These are phyloP conservation scores for Parafenestella ontariensis DNA, from an alignment of 2,329 filamentous ascomycete species.

Conservation along the genomic window DNA sequence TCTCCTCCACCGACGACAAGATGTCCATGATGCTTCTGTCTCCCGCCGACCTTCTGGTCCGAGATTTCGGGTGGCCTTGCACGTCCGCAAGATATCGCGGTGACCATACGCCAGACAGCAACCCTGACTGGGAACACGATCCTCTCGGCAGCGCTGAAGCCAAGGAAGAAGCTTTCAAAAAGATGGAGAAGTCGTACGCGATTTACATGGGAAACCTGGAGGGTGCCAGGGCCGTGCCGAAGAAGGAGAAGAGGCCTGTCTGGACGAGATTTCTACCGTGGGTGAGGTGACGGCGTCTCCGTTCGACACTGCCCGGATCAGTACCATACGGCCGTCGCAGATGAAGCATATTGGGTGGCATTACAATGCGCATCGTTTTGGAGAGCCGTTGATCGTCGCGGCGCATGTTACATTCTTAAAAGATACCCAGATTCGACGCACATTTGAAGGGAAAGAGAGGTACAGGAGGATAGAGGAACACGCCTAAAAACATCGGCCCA, in stretches of 20 bases:
- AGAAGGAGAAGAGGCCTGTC: conserved; percentile 27
- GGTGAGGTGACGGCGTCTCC: conserved; percentile 6
- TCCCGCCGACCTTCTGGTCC: conserved; percentile 15
- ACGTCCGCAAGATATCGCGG: conserved; percentile 32
- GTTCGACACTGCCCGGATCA: background rate
- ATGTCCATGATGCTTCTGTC: conserved; percentile 8
- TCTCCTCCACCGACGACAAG: conserved; percentile 21
- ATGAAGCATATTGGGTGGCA: background rate
- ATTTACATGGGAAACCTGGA: conserved; percentile 31
- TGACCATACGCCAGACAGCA: conserved; percentile 36
- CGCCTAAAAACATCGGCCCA: background rate
- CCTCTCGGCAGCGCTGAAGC: conserved; percentile 28
- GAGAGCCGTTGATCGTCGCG: background rate
- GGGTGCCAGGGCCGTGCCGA: conserved; percentile 8
- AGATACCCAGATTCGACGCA: background rate
- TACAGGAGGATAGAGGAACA: background rate
- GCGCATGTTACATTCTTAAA: background rate
- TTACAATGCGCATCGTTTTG: background rate
- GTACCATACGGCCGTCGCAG: background rate
- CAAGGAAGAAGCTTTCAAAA: conserved; percentile 29
- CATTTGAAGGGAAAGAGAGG: background rate
- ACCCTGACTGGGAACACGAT: conserved; percentile 34
- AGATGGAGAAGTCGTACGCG: conserved; percentile 32
- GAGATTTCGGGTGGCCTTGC: conserved; percentile 33
- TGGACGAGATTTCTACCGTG: conserved; percentile 31